A percentile compares a stretch with the other conserved stretches of the same genome.
phyloP scores from a whole-genome alignment of 2,329 filamentous ascomycete species.

The Pestalotiopsis sp. region DNA sequence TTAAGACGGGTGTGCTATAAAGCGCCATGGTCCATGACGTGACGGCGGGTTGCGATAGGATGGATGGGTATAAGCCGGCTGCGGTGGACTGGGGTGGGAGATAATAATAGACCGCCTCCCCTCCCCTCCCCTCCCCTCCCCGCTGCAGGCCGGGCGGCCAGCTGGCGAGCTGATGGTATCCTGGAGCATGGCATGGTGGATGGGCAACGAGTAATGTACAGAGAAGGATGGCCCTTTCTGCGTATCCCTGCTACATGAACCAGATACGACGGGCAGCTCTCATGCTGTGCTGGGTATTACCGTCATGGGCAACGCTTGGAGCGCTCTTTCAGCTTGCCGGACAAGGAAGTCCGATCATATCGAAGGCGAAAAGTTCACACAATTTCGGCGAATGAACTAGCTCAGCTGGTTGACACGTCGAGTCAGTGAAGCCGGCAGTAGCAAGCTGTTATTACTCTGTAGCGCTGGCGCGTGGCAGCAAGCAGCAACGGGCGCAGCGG shows the following conservation, averaged over 20 bases:
- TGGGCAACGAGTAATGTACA: background rate
- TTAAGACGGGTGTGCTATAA: background rate
- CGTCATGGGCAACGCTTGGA: background rate
- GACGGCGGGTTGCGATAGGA: background rate
- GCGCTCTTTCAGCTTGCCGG: background rate
- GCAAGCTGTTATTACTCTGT: background rate
- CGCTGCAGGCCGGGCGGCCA: background rate
- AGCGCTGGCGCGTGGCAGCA: background rate
- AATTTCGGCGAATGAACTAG: background rate
- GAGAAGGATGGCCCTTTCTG: no score
- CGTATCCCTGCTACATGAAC: no score
- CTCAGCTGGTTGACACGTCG: background rate
- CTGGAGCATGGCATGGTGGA: background rate
- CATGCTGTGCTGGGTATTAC: background rate
- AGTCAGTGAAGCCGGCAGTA: background rate
- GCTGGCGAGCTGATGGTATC: background rate
- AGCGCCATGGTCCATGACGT: background rate
- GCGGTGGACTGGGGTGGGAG: background rate
- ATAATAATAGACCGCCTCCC: background rate
- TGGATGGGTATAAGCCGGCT: background rate
- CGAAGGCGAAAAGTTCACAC: background rate
- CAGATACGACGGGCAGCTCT: background rate
- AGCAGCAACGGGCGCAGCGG: background rate
- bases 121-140: background rate
- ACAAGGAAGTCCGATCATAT: background rate